These are phyloP conservation scores for Hericium rajendrae DNA, from an alignment of 768 basidiomycete genomes.

Conservation along the genomic window DNA sequence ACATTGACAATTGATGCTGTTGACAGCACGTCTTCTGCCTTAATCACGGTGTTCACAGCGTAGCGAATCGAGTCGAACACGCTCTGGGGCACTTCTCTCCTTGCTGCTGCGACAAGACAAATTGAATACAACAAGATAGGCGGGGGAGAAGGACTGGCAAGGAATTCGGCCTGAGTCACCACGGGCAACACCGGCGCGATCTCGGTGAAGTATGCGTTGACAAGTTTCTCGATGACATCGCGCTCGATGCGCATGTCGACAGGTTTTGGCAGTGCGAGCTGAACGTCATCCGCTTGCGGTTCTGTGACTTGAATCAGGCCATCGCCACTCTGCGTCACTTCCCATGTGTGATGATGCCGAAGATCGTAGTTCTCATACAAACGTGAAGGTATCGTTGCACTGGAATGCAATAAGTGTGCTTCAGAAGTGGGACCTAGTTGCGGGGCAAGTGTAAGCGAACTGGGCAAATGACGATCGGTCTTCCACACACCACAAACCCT, in stretches of 20 bases:
- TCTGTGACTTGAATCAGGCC: conserved; percentile 80
- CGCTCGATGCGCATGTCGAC: conserved; percentile 68
- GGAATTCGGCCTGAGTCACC: conserved; percentile 81
- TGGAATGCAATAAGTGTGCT: conserved; percentile 83
- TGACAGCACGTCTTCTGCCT: conserved; percentile 84
- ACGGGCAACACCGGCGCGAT: conserved; percentile 84
- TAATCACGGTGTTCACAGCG: conserved; percentile 78
- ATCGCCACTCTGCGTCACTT: conserved; percentile 74
- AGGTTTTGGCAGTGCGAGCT: conserved; percentile 46
- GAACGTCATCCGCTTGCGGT: conserved; percentile 46
- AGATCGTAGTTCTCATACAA: conserved; percentile 83
- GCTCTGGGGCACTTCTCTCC: conserved; percentile 71
- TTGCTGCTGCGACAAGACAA: conserved; percentile 84
- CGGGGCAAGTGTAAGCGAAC: background rate
- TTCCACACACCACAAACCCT: conserved; percentile 39
- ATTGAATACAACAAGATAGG: conserved; percentile 87
- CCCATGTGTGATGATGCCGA: conserved; percentile 82
- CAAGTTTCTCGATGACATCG: conserved; percentile 67
- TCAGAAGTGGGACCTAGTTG: conserved; percentile 69
- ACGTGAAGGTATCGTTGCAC: conserved; percentile 74
- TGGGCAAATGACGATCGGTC: background rate
- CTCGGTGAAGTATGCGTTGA: conserved; percentile 90
- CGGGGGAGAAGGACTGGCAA: conserved; percentile 61
- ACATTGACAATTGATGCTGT: conserved; percentile 81
- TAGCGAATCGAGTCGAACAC: conserved; percentile 88